Evolutionary conservation across 1,284 basidiomycete species (phyloP), one percentile per base, ranked within the genome.

Genomic region (Ganoderma lingzhi): DNA sequence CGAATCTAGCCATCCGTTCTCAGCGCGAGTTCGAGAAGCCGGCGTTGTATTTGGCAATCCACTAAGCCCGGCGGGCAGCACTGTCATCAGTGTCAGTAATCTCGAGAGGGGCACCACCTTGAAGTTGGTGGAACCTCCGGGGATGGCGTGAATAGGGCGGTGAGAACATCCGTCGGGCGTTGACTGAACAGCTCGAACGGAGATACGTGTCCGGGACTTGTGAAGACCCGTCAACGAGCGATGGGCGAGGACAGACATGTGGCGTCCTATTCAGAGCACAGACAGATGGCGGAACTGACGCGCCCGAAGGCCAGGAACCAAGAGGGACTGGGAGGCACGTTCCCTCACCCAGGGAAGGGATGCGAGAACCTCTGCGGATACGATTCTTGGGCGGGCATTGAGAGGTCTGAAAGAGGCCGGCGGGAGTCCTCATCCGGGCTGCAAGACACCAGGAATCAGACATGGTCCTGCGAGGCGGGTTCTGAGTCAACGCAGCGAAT

Each of bases 301-400:
- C 58, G 51, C 58, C 42, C 39, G 10, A 65, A 59, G 63, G 32
- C 28, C 67, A 68, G 67, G 67, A 42, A 56, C 63, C 45, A 39
- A 63, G 56, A 44, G 51, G 58, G 56, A 37, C 30, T 37, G 30
- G 30, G 30, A 42, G 42, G 55, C 51, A 9, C 15, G 56, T 41
- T 19, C 28, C 15, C 19, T 37, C 37, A n/a, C 48, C 35, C 48
- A 32, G 39, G 62, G 62, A 9, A 51, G 62, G 35, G 59, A 61
- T 44, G 30, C 15, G 37, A 30, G 28, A 15, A 74, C 77, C 62
- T 78, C 84, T 14, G 5, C 23, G 72, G 83, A 78, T 19, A 23
- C 83, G 84, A 69, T 76, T 77, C 71, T 84, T 84, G 72, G 82
- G 79, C 48, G 81, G 48, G 48, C 45, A 70, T 23, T 5, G 28